Evolutionary conservation across 1,139 yeast genomes (phyloP).

Genomic region (Taphrina populina): DNA sequence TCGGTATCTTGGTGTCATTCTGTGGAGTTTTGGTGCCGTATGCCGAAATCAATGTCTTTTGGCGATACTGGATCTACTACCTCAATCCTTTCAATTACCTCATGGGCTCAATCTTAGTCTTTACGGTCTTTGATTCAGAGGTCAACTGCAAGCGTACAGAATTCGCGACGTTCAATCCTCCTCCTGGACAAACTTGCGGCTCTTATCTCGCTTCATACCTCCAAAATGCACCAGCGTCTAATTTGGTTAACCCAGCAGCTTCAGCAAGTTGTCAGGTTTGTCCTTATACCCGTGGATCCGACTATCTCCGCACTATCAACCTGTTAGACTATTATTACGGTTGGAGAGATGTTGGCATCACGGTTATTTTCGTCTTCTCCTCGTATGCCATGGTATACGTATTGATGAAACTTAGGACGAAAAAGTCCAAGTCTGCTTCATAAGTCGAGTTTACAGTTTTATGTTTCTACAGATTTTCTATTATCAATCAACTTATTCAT

Average conservation of each 20-base stretch:
- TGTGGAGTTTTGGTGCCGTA: conserved; percentile 59
- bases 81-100: conserved; percentile 59
- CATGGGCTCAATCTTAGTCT: conserved; percentile 51
- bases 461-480: too few species aligned
- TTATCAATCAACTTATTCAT: too few species aligned
- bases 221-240: conserved; percentile 52
- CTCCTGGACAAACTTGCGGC: conserved; percentile 54
- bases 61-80: conserved; percentile 57
- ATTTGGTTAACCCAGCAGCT: conserved; percentile 48
- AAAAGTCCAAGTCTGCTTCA: too few species aligned
- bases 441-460: too few species aligned
- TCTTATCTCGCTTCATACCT: conserved; percentile 51
- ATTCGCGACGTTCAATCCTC: conserved; percentile 53
- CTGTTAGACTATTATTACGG: conserved; percentile 49
- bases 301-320: conserved; percentile 49
- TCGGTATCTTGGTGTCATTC: conserved; percentile 54
- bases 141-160: conserved; percentile 54
- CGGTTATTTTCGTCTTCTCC: conserved; percentile 27
- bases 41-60: conserved; percentile 55
- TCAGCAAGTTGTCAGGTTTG: conserved; percentile 53
- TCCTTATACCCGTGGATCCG: conserved; percentile 50
- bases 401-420: conserved; percentile 3
- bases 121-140: conserved; percentile 49
- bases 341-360: conserved; percentile 56
- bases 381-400: conserved; percentile 43